Percentiles rank a stretch among this genome's conserved stretches.
Conservation (phyloP, 768 basidiomycete species). For the Boletellus ananas region DNA sequence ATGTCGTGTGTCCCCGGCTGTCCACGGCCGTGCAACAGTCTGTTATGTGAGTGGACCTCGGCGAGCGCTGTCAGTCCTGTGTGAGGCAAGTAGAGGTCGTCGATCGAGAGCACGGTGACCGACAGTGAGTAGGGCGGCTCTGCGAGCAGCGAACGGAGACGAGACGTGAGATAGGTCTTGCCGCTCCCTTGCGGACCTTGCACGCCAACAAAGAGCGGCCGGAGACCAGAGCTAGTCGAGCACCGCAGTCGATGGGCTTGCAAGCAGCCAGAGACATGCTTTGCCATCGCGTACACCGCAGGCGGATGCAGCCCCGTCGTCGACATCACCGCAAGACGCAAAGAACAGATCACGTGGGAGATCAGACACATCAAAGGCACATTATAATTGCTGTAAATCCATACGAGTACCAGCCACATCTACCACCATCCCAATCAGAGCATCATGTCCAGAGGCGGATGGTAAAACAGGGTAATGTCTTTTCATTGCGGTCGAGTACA, state of each 20-base stretch:
- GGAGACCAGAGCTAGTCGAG: slow-evolving; percentile 1
- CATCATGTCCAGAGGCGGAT: slow-evolving; percentile 9
- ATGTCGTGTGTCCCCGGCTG: slow-evolving; percentile 93
- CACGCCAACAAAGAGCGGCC: slow-evolving; percentile 78
- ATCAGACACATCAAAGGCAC: slow-evolving; percentile 4
- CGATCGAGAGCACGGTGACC: slow-evolving; percentile 68
- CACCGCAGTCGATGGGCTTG: slow-evolving; percentile 25
- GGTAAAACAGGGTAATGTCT: slow-evolving; percentile 3
- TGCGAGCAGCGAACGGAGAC: slow-evolving; percentile 44
- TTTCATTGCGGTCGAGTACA: slow-evolving; percentile 1
- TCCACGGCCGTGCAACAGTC: slow-evolving; percentile 77
- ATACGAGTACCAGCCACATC: slow-evolving; percentile 24
- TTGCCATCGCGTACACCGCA: slow-evolving; percentile 36
- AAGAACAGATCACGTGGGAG: no score
- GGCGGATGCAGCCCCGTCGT: slow-evolving; percentile 20
- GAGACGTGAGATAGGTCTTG: slow-evolving; percentile 76
- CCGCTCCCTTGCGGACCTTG: slow-evolving; percentile 96
- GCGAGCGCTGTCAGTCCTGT: slow-evolving; percentile 55
- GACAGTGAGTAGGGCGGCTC: slow-evolving; percentile 47
- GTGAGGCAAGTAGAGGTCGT: slow-evolving; percentile 85
- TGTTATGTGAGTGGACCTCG: slow-evolving; percentile 46
- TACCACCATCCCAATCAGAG: slow-evolving; percentile 14
- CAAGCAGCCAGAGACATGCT: slow-evolving; percentile 40
- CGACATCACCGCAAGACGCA: slow-evolving; percentile 11
- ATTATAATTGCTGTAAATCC: slow-evolving; percentile 30